These are phyloP conservation scores for Neofusicoccum parvum DNA, from an alignment of 2,329 filamentous ascomycete species.

Conservation along the genomic window DNA sequence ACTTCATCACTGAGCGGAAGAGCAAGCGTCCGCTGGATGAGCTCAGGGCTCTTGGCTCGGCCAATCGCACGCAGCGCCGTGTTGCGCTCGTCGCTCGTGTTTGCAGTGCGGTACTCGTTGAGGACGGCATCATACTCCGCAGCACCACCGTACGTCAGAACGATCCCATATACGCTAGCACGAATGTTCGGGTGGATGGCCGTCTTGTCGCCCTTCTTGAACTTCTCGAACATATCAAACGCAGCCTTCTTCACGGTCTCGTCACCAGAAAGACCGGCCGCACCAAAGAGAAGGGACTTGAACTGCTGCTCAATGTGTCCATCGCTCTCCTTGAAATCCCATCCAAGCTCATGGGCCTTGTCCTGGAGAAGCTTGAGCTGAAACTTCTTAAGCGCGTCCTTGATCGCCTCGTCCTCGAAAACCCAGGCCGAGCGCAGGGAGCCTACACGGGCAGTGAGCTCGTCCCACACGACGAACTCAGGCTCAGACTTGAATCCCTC, in stretches of 20 bases:
- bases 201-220: slow-evolving; percentile 72
- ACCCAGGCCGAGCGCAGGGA: slow-evolving; percentile 85
- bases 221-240: slow-evolving; percentile 88
- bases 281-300: slow-evolving; percentile 87
- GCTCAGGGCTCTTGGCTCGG: slow-evolving; percentile 72
- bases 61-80: slow-evolving; percentile 84
- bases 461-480: slow-evolving; percentile 94
- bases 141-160: slow-evolving; percentile 78
- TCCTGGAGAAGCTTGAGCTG: slow-evolving; percentile 74
- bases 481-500: slow-evolving; percentile 80
- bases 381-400: slow-evolving; percentile 80
- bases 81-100: slow-evolving; percentile 85
- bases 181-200: slow-evolving; percentile 93
- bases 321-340: slow-evolving; percentile 82
- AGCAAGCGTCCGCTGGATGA: slow-evolving; percentile 79
- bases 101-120: slow-evolving; percentile 73
- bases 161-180: slow-evolving; percentile 82
- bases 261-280: slow-evolving; percentile 79
- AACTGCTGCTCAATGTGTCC: slow-evolving; percentile 92
- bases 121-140: slow-evolving; percentile 83
- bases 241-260: slow-evolving; percentile 75
- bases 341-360: slow-evolving; percentile 85
- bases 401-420: slow-evolving; percentile 75
- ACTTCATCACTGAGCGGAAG: slow-evolving; percentile 78
- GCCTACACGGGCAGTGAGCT: slow-evolving; percentile 77